A percentile compares a stretch with the other conserved stretches of the same genome.
phyloP scores from a whole-genome alignment of 2,329 filamentous ascomycete species.

The Plectosphaerella cucumerina region DNA sequence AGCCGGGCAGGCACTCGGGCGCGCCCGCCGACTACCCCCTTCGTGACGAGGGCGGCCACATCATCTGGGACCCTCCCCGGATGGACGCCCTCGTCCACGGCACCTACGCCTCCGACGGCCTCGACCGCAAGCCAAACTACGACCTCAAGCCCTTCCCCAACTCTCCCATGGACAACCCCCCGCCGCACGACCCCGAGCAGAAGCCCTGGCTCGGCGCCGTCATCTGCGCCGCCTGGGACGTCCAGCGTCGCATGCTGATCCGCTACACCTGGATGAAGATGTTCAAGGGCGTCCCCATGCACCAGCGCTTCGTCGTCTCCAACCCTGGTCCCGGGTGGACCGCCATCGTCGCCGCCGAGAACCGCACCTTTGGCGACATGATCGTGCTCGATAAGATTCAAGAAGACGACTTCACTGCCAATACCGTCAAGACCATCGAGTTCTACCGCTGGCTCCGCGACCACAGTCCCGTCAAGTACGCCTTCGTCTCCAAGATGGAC shows the following conservation, averaged over 20 bases:
- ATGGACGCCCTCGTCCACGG: conserved; percentile 9
- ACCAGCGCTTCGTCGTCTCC: conserved; percentile 23
- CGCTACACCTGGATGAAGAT: conserved; percentile 26
- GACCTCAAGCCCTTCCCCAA: conserved; percentile 17
- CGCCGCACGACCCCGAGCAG: neutral
- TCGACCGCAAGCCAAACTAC: conserved; percentile 8
- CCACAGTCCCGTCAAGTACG: conserved; percentile 15
- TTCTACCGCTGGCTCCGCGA: conserved; percentile 23
- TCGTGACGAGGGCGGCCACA: neutral
- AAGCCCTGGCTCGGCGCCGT: conserved; percentile 23
- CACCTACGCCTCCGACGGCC: conserved; percentile 1
- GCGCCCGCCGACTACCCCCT: neutral
- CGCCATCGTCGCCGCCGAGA: conserved; percentile 19
- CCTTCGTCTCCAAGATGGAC: conserved; percentile 27
- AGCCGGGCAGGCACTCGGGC: too few species aligned
- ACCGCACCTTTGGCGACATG: conserved; percentile 26
- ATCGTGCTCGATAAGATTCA: conserved; percentile 25
- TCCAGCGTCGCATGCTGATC: conserved; percentile 22
- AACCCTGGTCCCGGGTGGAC: conserved; percentile 22
- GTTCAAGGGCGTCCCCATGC: conserved; percentile 22
- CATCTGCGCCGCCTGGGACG: conserved; percentile 21
- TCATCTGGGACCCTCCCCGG: neutral
- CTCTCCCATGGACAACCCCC: conserved; percentile 14
- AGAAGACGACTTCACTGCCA: conserved; percentile 24
- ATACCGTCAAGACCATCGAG: conserved; percentile 28